A percentile compares a stretch with the other conserved stretches of the same genome.
phyloP scores from a whole-genome alignment of 495 filamentous ascomycete genomes.

The Saxophila tyrrhenica region DNA sequence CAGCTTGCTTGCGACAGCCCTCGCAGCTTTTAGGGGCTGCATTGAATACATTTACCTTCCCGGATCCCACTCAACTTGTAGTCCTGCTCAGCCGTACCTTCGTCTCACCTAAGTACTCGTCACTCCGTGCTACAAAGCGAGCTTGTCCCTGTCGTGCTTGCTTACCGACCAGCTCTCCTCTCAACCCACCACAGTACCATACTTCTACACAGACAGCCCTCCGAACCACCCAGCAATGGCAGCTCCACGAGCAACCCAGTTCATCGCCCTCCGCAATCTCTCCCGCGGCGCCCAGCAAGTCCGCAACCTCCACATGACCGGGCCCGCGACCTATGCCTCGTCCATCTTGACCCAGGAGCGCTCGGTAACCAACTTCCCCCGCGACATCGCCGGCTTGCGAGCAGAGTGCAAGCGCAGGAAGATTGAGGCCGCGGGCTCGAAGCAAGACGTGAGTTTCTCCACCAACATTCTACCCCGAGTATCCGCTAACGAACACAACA shows the following conservation, averaged over 20 bases:
- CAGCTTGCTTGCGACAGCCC: too few relatives aligned
- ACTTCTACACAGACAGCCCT: background rate
- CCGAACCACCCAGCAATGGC: slow-evolving; percentile 27
- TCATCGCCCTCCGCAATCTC: slow-evolving; percentile 14
- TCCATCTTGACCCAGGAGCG: slow-evolving; percentile 27
- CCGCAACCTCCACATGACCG: slow-evolving; percentile 44
- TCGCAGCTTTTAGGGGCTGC: too few relatives aligned
- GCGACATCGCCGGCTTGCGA: slow-evolving; percentile 24
- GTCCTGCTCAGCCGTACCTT: too few relatives aligned
- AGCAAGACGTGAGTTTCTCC: slow-evolving; percentile 35
- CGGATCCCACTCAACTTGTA: too few relatives aligned
- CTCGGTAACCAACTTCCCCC: slow-evolving; percentile 25
- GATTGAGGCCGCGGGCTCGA: slow-evolving; percentile 43
- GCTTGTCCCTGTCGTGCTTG: too few relatives aligned
- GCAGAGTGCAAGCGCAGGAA: slow-evolving; percentile 33
- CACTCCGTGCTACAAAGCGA: too few relatives aligned
- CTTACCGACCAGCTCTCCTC: too few relatives aligned
- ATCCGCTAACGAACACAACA: slow-evolving; percentile 29
- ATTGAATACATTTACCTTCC: too few relatives aligned
- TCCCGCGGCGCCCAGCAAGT: slow-evolving; percentile 16
- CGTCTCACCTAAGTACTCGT: background rate
- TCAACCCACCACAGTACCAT: too few relatives aligned
- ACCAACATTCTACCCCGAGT: slow-evolving; percentile 28
- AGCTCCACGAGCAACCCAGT: slow-evolving; percentile 15
- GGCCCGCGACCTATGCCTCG: slow-evolving; percentile 30